These are phyloP conservation scores for Boletus mariae DNA, from an alignment of 1,284 basidiomycete genomes.

Conservation along the genomic window DNA sequence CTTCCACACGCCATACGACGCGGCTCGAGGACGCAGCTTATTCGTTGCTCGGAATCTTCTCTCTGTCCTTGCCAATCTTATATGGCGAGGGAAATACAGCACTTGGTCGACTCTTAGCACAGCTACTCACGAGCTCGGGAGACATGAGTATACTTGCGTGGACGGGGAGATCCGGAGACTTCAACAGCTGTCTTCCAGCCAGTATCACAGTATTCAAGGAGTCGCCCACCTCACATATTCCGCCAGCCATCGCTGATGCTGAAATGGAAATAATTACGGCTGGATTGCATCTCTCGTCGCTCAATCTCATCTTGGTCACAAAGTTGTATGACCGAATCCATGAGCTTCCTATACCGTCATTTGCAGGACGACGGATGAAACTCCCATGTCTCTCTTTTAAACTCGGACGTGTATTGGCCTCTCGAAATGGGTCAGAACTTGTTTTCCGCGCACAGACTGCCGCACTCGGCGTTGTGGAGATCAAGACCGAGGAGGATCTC, in stretches of 20 bases:
- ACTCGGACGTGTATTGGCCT: not conserved
- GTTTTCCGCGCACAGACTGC: not conserved
- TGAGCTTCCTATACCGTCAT: not conserved
- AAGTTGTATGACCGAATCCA: conserved; percentile 1
- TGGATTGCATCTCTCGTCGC: not conserved
- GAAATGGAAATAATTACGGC: not conserved
- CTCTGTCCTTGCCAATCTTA: no score
- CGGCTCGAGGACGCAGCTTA: no score
- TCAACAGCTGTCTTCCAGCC: conserved; percentile 1
- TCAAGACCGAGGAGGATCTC: not conserved
- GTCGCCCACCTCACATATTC: not conserved
- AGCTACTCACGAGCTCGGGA: not conserved
- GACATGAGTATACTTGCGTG: not conserved
- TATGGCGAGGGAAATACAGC: not conserved
- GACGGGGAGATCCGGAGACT: not conserved
- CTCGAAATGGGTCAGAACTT: not conserved
- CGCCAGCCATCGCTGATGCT: not conserved
- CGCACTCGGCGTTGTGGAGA: not conserved
- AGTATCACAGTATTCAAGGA: not conserved
- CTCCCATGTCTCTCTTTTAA: conserved; percentile 6
- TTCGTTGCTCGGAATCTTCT: no score
- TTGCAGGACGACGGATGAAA: conserved; percentile 4
- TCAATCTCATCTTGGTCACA: not conserved
- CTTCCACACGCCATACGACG: no score
- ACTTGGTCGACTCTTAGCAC: not conserved